These are phyloP conservation scores for Aleurites moluccanus DNA, from an alignment of 441 rosid species.

Conservation along the genomic window DNA sequence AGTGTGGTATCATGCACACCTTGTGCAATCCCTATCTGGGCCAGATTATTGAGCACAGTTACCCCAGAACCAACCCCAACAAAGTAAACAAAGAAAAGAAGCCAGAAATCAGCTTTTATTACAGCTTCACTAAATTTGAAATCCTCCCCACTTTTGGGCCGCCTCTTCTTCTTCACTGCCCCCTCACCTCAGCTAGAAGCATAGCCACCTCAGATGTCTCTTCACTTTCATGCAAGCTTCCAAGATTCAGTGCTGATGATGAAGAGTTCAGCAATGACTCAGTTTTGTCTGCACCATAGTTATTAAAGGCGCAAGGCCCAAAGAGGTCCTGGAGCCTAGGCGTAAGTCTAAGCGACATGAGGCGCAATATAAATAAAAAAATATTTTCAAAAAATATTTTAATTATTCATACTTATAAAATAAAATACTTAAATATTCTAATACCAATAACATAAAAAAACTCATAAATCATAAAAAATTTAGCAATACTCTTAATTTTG, in stretches of 20 bases:
- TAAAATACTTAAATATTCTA: too few species aligned
- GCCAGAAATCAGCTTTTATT: slow-evolving; percentile 94
- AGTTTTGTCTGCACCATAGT: slow-evolving; percentile 31
- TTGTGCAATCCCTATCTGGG: slow-evolving; percentile 76
- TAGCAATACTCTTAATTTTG: too few species aligned
- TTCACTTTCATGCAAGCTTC: slow-evolving; percentile 54
- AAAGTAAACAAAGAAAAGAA: slow-evolving; percentile 80
- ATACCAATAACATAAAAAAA: too few species aligned
- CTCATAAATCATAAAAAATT: too few species aligned
- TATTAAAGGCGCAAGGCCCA: too few species aligned
- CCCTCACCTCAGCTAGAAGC: slow-evolving; percentile 85
- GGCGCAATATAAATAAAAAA: too few species aligned
- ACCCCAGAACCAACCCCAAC: slow-evolving; percentile 92
- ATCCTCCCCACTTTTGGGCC: slow-evolving; percentile 94
- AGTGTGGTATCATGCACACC: slow-evolving; percentile 70
- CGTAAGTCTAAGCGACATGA: too few species aligned
- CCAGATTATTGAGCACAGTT: slow-evolving; percentile 88
- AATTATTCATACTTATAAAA: too few species aligned
- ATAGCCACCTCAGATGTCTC: slow-evolving; percentile 61
- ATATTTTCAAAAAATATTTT: too few species aligned
- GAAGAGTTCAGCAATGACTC: slow-evolving; percentile 59
- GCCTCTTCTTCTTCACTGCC: slow-evolving; percentile 78
- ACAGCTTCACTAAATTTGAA: slow-evolving; percentile 76
- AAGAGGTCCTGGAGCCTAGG: too few species aligned
- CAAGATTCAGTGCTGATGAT: slow-evolving; percentile 55